Conservation (phyloP, 768 basidiomycete species). For the Strobilomyces echinocephalus region DNA sequence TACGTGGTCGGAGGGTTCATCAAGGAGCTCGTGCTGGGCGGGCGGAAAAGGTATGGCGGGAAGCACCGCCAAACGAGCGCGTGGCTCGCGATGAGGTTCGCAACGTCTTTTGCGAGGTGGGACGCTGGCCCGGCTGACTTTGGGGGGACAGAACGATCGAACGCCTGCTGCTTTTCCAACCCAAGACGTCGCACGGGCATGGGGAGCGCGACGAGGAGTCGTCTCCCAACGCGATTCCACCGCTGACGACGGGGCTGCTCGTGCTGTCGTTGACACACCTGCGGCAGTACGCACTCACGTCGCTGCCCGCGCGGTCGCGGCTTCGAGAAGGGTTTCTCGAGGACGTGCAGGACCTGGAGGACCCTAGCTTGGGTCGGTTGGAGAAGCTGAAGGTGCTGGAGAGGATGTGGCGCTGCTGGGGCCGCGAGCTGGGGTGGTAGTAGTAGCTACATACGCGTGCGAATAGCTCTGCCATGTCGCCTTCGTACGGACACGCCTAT, state of each 20-base stretch:
- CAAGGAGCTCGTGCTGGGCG: conserved; percentile 44
- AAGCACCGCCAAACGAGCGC: conserved; percentile 46
- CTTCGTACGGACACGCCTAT: conserved; percentile 50
- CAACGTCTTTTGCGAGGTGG: background rate
- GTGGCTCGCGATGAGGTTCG: conserved; percentile 69
- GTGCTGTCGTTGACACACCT: conserved; percentile 67
- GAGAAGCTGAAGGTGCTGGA: conserved; percentile 78
- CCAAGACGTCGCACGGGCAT: conserved; percentile 21
- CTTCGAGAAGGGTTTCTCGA: conserved; percentile 78
- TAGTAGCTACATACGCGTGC: no score
- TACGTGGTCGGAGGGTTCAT: conserved; percentile 61
- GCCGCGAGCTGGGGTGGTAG: conserved; percentile 59
- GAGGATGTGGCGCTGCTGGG: conserved; percentile 90
- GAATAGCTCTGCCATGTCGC: conserved; percentile 7
- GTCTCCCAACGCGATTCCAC: conserved; percentile 27
- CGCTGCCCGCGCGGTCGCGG: conserved; percentile 53
- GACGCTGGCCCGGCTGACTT: conserved; percentile 5
- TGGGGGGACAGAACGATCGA: conserved; percentile 52
- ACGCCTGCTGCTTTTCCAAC: conserved; percentile 55
- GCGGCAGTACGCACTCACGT: conserved; percentile 55
- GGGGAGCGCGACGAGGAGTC: conserved; percentile 3
- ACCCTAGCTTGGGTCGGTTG: conserved; percentile 57
- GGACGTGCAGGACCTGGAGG: conserved; percentile 79
- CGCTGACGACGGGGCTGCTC: conserved; percentile 68
- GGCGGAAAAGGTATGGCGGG: conserved; percentile 56